Conservation (phyloP, 2,329 filamentous ascomycete genomes). For the Purpureocillium takamizusanense region DNA sequence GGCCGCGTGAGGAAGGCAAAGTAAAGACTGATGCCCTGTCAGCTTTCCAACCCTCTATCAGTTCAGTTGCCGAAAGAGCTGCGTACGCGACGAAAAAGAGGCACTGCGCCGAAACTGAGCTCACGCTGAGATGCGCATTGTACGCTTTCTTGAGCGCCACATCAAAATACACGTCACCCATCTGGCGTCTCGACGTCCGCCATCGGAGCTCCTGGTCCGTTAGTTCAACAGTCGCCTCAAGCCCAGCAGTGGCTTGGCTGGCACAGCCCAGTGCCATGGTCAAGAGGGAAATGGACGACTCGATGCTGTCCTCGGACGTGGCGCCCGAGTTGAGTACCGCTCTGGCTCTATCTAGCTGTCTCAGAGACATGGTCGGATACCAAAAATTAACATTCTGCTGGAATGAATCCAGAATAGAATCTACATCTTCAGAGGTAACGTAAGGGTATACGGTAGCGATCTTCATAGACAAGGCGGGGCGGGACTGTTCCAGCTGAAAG, state of each 20-base stretch:
- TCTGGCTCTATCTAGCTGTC: slow-evolving; percentile 24
- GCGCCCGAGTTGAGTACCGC: slow-evolving; percentile 21
- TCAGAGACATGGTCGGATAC: slow-evolving; percentile 39
- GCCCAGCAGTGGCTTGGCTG: slow-evolving; percentile 21
- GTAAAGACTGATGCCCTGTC: slow-evolving; percentile 25
- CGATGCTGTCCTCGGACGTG: slow-evolving; percentile 25
- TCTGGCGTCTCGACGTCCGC: slow-evolving; percentile 20
- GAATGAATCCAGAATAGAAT: slow-evolving; percentile 32
- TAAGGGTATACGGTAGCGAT: slow-evolving; percentile 30
- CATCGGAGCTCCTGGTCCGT: slow-evolving; percentile 18
- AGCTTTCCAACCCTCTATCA: too few relatives aligned
- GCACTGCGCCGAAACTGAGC: slow-evolving; percentile 36
- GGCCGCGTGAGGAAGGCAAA: slow-evolving; percentile 40
- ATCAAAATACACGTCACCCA: slow-evolving; percentile 36
- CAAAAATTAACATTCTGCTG: slow-evolving; percentile 40
- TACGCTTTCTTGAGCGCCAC: slow-evolving; percentile 35
- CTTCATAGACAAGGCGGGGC: slow-evolving; percentile 23
- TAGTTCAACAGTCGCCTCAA: slow-evolving; percentile 10
- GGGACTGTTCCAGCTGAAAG: slow-evolving; percentile 36
- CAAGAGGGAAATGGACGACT: slow-evolving; percentile 33
- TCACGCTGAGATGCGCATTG: slow-evolving; percentile 35
- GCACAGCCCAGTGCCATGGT: slow-evolving; percentile 39
- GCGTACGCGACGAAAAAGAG: slow-evolving; percentile 40
- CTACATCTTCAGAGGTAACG: slow-evolving; percentile 29
- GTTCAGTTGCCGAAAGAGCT: background rate